Evolutionary conservation across 2,329 filamentous ascomycete genomes (phyloP), one percentile per base, ranked within the genome.

Genomic region (Diaporthe citri): DNA sequence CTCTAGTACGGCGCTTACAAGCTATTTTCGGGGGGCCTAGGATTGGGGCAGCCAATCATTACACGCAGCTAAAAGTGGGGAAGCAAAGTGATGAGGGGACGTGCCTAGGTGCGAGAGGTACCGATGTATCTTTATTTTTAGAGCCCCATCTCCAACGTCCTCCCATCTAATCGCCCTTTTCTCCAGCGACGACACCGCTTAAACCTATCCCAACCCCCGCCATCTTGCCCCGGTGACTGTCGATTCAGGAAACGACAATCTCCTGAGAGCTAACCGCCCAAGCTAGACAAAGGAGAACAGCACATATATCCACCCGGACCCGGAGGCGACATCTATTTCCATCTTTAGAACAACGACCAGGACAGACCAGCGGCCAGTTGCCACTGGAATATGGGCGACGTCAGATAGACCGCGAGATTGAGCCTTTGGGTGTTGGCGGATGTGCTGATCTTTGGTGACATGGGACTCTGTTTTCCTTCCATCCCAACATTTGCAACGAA

Each of bases 1-100:
- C 39, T 59, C 41, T 71, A 56, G 71, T 1, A 60, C 57, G 71
- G 71, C 71, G 71, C 71, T 72, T 72, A 62, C 57, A 22, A 48
- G 48, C 51, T 72, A 72, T 72, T 72, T 72, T 46, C 5, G 57
- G 69, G 28, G 15, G 20, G 36, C 46, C 71, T 15, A 15, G 46
- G 34, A 12, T 9, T 15, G 60, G 51, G 36, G 20, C 48, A 64
- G 71, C 71, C 71, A 72, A 72, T 72, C 57, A 55, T 15, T 15
- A 3, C 22, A n/a, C n/a, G n/a, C n/a, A 41, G 48, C 22, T 7
- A 36, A 8, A 13, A 15, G 31, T 28, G 64, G 46, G 46, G 46
- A 17, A 22, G 22, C 20, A 9, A 9, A 10, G n/a, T 62, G 59
- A 28, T 9, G n/a, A 43, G 39, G 46, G 46, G 22, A 39, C 22